Base-by-base conservation (phyloP, 1,139 yeast species). In the Scheffersomyces insectosa region DNA sequence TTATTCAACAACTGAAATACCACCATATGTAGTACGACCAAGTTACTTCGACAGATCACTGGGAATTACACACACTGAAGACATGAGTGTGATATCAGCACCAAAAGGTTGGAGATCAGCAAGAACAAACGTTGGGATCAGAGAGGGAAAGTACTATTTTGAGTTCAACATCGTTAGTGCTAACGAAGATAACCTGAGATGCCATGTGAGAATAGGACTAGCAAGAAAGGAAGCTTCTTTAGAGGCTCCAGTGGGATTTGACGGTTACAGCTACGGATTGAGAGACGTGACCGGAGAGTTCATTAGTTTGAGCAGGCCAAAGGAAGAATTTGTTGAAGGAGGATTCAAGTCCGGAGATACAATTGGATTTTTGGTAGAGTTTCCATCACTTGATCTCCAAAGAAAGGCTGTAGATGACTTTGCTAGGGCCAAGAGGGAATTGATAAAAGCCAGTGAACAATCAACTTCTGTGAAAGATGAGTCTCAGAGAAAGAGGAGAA, bases 161-260 rank as follows among this genome's bases (percentile, higher is more conserved):
- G 99, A 93, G 57, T 83, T 79, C 51, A 70, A 75, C 38, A 75
- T 89, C 3, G 49, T 80, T 8, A 68, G 66, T 38, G 79, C 79
- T 37, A 72, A 75, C 49, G 72, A 68, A 5, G 59, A 54, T 3
- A 48, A 45, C 55, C 45, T 53, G 23, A 61, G 60, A 38, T 60
- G 78, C 42, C 95, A 91, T 61, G 91, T 91, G 1, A 66, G 99
- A 31, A 59, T 91, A 23, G 99, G 99, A 0, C 56, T 91, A 37
- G 85, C 85, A 0, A 70, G 98, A 43, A 75, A 88, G 50, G 99
- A 93, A 58, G 95, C 97, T 1, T 80, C 90, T 42, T 66, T 91
- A 39, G 97, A 93, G 52, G 96, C 96, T 0, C 99, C 99, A 0
- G 93, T 91, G 8, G 99, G 99, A 4, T 88, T 81, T 57, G 98